These are phyloP conservation scores for Penicillium cosmopolitanum DNA, from an alignment of 495 filamentous ascomycete species.

Conservation along the genomic window DNA sequence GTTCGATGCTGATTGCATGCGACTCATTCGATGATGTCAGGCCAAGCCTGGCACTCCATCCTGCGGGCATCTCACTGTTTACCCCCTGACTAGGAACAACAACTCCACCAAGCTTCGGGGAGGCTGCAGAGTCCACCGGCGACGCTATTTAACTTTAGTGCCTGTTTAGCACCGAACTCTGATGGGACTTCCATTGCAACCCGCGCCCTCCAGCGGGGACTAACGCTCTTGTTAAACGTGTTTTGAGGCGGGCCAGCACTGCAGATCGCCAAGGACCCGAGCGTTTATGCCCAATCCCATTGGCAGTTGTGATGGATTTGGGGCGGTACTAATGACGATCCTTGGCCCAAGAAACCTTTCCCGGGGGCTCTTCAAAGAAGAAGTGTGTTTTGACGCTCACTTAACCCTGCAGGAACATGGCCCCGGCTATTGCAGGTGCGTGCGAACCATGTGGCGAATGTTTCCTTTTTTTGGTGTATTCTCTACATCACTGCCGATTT, in stretches of 20 bases:
- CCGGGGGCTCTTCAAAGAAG: constrained; percentile 2
- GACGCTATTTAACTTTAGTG: constrained; percentile 20
- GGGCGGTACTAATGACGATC: constrained; percentile 19
- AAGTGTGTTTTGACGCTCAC: constrained; percentile 16
- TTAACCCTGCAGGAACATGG: constrained; percentile 6
- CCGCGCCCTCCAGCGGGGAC: constrained; percentile 13
- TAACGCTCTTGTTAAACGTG: constrained; percentile 11
- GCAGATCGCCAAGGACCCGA: constrained; percentile 20
- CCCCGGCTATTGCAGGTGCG: not conserved
- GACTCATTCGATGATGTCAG: constrained; percentile 5
- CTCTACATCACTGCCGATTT: not conserved
- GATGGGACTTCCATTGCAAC: constrained; percentile 14
- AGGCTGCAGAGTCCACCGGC: constrained; percentile 12
- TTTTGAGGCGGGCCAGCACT: constrained; percentile 9
- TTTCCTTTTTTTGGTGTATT: not conserved
- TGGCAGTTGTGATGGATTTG: constrained; percentile 11
- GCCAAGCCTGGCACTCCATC: not conserved
- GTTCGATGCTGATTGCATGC: not conserved
- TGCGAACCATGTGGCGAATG: constrained; percentile 20
- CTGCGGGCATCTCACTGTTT: not conserved
- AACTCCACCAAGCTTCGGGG: not conserved
- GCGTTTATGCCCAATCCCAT: constrained; percentile 8
- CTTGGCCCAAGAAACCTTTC: not conserved
- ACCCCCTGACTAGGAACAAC: constrained; percentile 3
- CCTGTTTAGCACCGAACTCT: not conserved